Percentiles rank a stretch among this genome's conserved stretches.
phyloP scores from a whole-genome alignment of 139 green algal species.

The Tetraselmis striata region DNA sequence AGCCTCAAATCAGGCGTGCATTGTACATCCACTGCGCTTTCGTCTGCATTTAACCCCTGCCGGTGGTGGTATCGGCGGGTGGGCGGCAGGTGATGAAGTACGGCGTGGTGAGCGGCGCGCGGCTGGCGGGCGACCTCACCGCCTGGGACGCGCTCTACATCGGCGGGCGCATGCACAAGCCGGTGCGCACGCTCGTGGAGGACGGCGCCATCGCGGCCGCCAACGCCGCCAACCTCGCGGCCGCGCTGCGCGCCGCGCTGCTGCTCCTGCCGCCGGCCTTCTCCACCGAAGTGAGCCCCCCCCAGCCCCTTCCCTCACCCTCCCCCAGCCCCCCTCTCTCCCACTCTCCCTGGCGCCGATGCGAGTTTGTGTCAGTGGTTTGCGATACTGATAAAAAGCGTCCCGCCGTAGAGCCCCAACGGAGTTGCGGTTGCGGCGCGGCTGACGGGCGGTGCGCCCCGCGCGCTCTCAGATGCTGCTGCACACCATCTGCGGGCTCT shows the following conservation, averaged over 20 bases:
- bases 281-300: slow-evolving; percentile 31
- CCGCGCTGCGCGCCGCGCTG: slow-evolving; percentile 56
- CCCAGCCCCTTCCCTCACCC: neutral
- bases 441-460: no score
- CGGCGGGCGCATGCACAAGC: slow-evolving; percentile 78
- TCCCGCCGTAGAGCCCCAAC: no score
- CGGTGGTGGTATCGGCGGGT: no score
- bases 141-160: slow-evolving; percentile 71
- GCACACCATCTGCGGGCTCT: slow-evolving; percentile 57
- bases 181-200: slow-evolving; percentile 44
- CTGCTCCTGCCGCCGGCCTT: slow-evolving; percentile 63
- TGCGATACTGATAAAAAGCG: no score
- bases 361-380: no score
- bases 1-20: no score
- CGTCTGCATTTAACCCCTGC: no score
- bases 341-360: no score
- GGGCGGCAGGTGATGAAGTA: slow-evolving; percentile 72
- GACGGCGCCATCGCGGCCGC: slow-evolving; percentile 5
- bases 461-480: slow-evolving; percentile 60
- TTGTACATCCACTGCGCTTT: no score
- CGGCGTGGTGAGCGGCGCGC: slow-evolving; percentile 52
- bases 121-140: slow-evolving; percentile 55
- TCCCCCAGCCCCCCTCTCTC: no score
- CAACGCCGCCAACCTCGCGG: slow-evolving; percentile 40
- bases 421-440: no score